A percentile compares a stretch with the other conserved stretches of the same genome.
phyloP scores from a whole-genome alignment of 306 rosid genomes.

The Lithocarpus polystachyus region DNA sequence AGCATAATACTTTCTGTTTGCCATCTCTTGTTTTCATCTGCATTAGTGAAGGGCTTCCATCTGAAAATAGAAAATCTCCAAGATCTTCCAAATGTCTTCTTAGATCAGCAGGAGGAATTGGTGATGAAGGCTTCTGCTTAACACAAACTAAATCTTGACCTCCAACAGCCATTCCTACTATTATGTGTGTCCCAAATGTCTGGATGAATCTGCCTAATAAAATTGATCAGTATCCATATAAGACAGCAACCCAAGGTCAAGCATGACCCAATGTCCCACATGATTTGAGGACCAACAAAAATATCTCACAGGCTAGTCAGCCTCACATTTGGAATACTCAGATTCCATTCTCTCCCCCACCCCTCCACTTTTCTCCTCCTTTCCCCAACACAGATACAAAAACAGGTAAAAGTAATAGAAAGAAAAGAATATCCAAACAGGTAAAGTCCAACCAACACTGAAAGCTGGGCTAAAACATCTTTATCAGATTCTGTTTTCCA shows the following conservation, averaged over 20 bases:
- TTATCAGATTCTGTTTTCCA: background rate
- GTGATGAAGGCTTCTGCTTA: conserved; percentile 76
- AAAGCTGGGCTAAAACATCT: background rate
- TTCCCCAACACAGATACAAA: background rate
- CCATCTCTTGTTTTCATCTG: conserved; percentile 64
- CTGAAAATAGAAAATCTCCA: conserved; percentile 88
- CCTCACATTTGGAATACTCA: background rate
- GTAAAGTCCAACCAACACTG: background rate
- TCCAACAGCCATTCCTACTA: conserved; percentile 91
- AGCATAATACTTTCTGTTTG: conserved; percentile 56
- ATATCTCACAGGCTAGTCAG: background rate
- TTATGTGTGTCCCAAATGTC: conserved; percentile 83
- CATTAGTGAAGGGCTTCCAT: conserved; percentile 71
- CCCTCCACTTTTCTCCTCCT: background rate
- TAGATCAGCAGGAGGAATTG: conserved; percentile 75
- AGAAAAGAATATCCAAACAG: background rate
- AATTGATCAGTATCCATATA: conserved; percentile 46
- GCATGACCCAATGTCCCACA: conserved; percentile 11
- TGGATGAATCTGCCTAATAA: conserved; percentile 85
- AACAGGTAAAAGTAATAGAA: background rate
- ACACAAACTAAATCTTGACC: conserved; percentile 92
- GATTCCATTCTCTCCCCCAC: background rate
- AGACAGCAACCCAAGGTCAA: conserved; percentile 24
- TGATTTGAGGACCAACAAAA: conserved; percentile 12
- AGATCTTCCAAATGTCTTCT: conserved; percentile 88